Conservation (phyloP, 768 basidiomycete species). For the Tricholoma sp. region DNA sequence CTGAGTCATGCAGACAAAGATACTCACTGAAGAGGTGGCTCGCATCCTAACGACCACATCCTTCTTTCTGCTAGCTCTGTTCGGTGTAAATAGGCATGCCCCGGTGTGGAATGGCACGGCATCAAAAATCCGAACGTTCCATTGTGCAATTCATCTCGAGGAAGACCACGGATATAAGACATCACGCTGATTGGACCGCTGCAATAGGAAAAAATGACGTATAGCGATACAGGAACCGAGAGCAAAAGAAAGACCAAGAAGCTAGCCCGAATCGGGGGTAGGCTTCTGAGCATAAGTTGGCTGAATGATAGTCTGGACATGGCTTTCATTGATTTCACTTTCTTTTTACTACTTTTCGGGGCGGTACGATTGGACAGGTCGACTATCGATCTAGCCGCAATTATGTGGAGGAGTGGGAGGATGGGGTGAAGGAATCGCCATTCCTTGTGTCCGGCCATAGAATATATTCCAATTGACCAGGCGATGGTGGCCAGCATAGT, state of each 20-base stretch:
- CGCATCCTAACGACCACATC: slow-evolving; percentile 87
- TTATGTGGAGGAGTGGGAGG: slow-evolving; percentile 75
- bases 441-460: slow-evolving; percentile 88
- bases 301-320: neutral
- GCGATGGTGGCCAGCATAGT: slow-evolving; percentile 44
- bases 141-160: slow-evolving; percentile 37
- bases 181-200: slow-evolving; percentile 76
- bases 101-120: slow-evolving; percentile 97
- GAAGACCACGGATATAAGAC: slow-evolving; percentile 55
- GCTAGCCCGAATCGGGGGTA: slow-evolving; percentile 28
- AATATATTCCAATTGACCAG: slow-evolving; percentile 70
- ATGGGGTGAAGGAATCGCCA: slow-evolving; percentile 96
- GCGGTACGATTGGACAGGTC: slow-evolving; percentile 29
- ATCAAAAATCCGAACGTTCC: slow-evolving; percentile 73
- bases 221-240: slow-evolving; percentile 58
- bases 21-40: slow-evolving; percentile 82
- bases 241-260: slow-evolving; percentile 44
- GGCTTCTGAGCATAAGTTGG: slow-evolving; percentile 3
- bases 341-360: slow-evolving; percentile 5
- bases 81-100: slow-evolving; percentile 82
- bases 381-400: slow-evolving; percentile 69
- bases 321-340: neutral
- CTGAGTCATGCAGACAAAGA: neutral
- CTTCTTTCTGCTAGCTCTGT: slow-evolving; percentile 51
- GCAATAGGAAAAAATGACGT: slow-evolving; percentile 71